These are phyloP conservation scores for Aureobasidium vineae DNA, from an alignment of 2,329 filamentous ascomycete genomes.

Conservation along the genomic window DNA sequence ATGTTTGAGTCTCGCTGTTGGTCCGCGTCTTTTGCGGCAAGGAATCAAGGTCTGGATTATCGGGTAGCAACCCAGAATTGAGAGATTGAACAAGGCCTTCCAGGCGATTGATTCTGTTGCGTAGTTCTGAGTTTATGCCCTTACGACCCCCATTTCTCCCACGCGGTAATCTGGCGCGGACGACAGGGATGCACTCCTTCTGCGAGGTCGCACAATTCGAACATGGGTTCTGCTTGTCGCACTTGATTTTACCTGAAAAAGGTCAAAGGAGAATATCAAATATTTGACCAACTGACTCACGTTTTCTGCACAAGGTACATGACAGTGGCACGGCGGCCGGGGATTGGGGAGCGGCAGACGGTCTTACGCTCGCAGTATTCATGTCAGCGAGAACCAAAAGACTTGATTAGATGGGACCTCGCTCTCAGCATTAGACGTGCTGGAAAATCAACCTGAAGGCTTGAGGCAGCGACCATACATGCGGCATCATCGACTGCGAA, in stretches of 20 bases:
- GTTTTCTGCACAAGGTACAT: constrained; percentile 23
- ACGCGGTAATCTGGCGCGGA: constrained; percentile 23
- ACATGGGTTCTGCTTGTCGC: constrained; percentile 25
- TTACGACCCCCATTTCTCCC: constrained; percentile 24
- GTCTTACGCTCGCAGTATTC: neutral
- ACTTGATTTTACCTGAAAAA: constrained; percentile 24
- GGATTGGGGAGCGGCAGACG: neutral
- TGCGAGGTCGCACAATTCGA: constrained; percentile 9
- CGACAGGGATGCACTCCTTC: constrained; percentile 22
- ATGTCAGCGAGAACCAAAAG: neutral
- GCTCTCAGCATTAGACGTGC: neutral
- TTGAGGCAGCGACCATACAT: constrained; percentile 6
- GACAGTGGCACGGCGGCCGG: constrained; percentile 17
- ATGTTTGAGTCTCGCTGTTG: neutral
- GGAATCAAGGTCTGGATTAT: neutral
- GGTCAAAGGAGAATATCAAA: neutral
- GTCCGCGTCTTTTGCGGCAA: neutral
- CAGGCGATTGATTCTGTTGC: constrained; percentile 21
- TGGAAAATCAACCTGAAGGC: neutral
- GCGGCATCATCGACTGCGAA: constrained; percentile 12
- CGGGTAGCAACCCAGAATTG: constrained; percentile 4
- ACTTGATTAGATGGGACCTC: neutral
- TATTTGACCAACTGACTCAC: neutral
- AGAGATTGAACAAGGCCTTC: constrained; percentile 24
- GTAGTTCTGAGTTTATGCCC: constrained; percentile 16